Evolutionary conservation across 1,139 yeast species (phyloP).

Genomic region (Spathaspora sp.): DNA sequence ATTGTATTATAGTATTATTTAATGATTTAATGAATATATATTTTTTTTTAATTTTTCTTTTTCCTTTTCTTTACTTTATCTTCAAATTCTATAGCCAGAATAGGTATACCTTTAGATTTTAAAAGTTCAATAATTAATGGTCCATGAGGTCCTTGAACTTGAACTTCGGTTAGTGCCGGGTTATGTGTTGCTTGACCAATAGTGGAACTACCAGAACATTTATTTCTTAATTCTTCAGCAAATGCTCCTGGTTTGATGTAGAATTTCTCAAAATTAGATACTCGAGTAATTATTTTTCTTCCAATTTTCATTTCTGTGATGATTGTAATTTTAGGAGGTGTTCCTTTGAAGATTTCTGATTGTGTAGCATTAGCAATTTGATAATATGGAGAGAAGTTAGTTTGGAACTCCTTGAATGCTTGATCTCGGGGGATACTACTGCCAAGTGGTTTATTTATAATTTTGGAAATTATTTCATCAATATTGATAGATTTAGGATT

Average conservation of each 20-base stretch:
- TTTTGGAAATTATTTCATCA: conserved; percentile 44
- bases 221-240: conserved; percentile 67
- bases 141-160: conserved; percentile 91
- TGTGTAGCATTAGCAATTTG: conserved; percentile 43
- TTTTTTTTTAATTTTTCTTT: conserved; percentile 29
- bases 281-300: conserved; percentile 73
- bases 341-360: conserved; percentile 52
- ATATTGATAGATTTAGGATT: conserved; percentile 53
- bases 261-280: conserved; percentile 68
- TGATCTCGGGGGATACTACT: conserved; percentile 46
- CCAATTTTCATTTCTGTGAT: conserved; percentile 80
- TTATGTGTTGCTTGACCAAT: conserved; percentile 49
- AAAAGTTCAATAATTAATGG: conserved; percentile 57
- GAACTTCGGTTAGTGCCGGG: conserved; percentile 63
- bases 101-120: conserved; percentile 64
- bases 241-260: conserved; percentile 63
- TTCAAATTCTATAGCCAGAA: conserved; percentile 62
- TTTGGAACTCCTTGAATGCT: conserved; percentile 48
- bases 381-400: conserved; percentile 58
- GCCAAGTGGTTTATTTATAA: conserved; percentile 23
- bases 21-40: neutral
- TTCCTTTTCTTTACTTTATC: conserved; percentile 64
- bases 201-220: conserved; percentile 89
- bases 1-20: conserved; percentile 37
- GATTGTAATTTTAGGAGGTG: conserved; percentile 64